Evolutionary conservation across 352 stramenopile species (phyloP).

Genomic region (Phytophthora nicotianae): DNA sequence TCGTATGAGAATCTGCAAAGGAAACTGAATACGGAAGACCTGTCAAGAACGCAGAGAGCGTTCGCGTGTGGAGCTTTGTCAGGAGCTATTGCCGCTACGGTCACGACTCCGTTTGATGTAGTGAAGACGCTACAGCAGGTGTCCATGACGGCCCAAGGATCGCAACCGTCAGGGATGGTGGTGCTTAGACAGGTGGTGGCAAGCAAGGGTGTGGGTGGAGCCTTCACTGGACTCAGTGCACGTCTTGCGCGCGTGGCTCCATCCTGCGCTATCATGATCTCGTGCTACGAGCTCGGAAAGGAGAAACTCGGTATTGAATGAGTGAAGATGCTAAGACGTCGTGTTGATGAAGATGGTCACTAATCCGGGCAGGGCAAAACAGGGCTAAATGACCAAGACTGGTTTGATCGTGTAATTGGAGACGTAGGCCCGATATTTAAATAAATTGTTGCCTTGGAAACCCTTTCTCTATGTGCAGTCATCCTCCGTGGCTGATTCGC

Average conservation of each 20-base stretch:
- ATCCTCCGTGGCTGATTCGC: too few relatives aligned
- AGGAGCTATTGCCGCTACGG: constrained; percentile 86
- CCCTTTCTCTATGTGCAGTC: not conserved
- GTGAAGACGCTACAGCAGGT: constrained; percentile 94
- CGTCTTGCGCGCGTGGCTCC: constrained; percentile 72
- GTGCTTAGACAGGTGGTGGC: constrained; percentile 61
- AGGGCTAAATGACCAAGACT: constrained; percentile 14
- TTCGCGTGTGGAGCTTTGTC: constrained; percentile 88
- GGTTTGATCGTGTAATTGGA: constrained; percentile 9
- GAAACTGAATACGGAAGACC: constrained; percentile 18
- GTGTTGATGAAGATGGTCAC: constrained; percentile 6
- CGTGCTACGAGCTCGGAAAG: constrained; percentile 83
- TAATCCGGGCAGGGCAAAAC: constrained; percentile 9
- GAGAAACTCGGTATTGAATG: constrained; percentile 62
- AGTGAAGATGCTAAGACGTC: constrained; percentile 14
- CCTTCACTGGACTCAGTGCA: constrained; percentile 71
- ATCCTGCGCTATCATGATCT: constrained; percentile 90
- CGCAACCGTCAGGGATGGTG: constrained; percentile 39
- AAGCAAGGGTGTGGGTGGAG: constrained; percentile 49
- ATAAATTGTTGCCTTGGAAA: not conserved
- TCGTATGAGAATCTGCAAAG: constrained; percentile 86
- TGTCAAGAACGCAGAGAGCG: constrained; percentile 69
- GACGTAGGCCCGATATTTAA: constrained; percentile 31
- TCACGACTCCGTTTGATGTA: constrained; percentile 96
- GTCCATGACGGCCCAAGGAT: constrained; percentile 40